Evolutionary conservation across 2,329 filamentous ascomycete species (phyloP), one percentile per base, ranked within the genome.

Genomic region (Metarhizium sp.): DNA sequence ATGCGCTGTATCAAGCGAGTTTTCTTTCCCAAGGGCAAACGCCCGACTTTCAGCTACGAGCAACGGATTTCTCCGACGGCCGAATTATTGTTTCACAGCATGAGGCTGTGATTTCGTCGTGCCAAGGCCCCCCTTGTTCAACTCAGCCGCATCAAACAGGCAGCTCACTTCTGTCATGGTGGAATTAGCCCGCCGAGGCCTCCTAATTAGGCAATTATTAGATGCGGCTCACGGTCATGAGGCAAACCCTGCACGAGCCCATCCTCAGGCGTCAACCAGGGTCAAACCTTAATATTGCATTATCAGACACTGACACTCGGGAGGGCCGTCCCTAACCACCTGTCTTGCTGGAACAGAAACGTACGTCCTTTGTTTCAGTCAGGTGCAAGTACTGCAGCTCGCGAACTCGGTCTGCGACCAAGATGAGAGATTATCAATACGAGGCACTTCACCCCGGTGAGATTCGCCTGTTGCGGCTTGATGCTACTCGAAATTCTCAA

Each of bases 401-500:
- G 6, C 10, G 2, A 34, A 34, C 32, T 34, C 32, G 10, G 6
- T 45, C 42, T 45, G 42, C n/a, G 10, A 45, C 16, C 16, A 45
- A 48, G 20, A 56, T 56, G 57, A 29, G 29, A 29, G 32, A 29
- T 20, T 56, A 58, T 45, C 38, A 52, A 25, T 58, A 56, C 34
- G 34, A 50, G 14, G 43, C 45, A 25, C 34, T 58, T 2, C 40
- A 40, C 6, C 52, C 43, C 18, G 54, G 48, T 18, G 57, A 58
- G 49, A 58, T 58, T 32, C 54, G 57, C 16, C 36, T 56, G 18
- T 52, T 58, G 54, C 49, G 34, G 14, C 57, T 58, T 18, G 54
- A 58, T 18, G 46, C 51, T 25, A 29, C 16, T 13, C 30, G 13
- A 16, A 6, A 40, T 32, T 14, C 51, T 4, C 30, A 46, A 3